Percentiles rank a stretch among this genome's conserved stretches.
Conservation (phyloP, 495 filamentous ascomycete species). For the Oidiodendron maius region DNA sequence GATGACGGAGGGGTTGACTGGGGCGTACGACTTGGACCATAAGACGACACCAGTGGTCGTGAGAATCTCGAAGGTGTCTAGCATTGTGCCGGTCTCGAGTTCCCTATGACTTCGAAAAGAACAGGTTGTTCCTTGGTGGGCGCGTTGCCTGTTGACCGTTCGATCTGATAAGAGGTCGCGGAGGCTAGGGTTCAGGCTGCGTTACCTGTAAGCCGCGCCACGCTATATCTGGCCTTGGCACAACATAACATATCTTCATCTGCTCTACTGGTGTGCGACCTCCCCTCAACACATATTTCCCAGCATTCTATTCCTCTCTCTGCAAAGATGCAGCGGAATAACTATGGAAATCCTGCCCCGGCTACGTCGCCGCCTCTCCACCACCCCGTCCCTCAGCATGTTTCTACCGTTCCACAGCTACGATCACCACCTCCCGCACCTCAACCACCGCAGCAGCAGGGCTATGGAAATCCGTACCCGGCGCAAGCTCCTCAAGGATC, state of each 20-base stretch:
- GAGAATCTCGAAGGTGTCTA: slow-evolving; percentile 93
- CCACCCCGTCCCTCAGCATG: slow-evolving; percentile 96
- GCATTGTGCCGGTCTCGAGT: slow-evolving; percentile 46
- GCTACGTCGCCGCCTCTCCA: slow-evolving; percentile 93
- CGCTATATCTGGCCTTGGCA: background rate
- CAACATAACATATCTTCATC: background rate
- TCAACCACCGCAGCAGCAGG: slow-evolving; percentile 63
- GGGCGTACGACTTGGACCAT: slow-evolving; percentile 84
- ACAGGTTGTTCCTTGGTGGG: no score
- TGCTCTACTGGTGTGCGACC: background rate
- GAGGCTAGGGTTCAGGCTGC: background rate
- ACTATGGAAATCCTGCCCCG: slow-evolving; percentile 62
- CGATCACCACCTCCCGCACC: slow-evolving; percentile 87
- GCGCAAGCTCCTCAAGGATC: slow-evolving; percentile 42
- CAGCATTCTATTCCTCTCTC: background rate
- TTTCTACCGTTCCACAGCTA: slow-evolving; percentile 97
- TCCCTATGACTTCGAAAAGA: background rate
- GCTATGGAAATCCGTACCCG: slow-evolving; percentile 75
- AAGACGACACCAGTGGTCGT: slow-evolving; percentile 94
- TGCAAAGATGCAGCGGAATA: slow-evolving; percentile 70
- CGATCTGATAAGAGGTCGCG: slow-evolving; percentile 1
- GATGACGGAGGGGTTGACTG: slow-evolving; percentile 74
- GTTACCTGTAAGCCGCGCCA: background rate
- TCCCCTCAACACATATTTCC: background rate
- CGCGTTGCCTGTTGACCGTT: background rate